phyloP scores from a whole-genome alignment of 352 stramenopile genomes.

The Saprolegnia diclina region DNA sequence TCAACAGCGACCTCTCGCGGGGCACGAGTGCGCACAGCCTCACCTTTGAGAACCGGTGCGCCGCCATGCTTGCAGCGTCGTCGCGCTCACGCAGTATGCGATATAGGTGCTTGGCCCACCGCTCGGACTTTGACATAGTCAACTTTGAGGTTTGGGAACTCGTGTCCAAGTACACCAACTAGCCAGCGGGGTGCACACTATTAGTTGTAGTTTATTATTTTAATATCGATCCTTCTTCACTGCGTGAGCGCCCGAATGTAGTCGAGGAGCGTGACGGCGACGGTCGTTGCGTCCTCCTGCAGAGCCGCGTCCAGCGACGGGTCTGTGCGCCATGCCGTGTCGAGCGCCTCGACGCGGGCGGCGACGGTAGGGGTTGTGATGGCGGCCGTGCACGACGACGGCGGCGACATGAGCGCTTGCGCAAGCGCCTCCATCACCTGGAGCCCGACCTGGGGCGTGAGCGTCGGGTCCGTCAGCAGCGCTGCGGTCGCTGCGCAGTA shows the following conservation, averaged over 20 bases:
- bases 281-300: slow-evolving; percentile 41
- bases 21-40: slow-evolving; percentile 42
- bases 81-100: neutral
- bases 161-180: slow-evolving; percentile 32
- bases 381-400: neutral
- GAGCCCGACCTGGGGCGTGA: neutral
- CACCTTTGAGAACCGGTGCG: slow-evolving; percentile 57
- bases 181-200: neutral
- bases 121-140: slow-evolving; percentile 49
- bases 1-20: slow-evolving; percentile 60
- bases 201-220: no score
- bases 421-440: neutral
- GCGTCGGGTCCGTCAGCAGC: slow-evolving; percentile 29
- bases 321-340: slow-evolving; percentile 24
- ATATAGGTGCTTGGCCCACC: slow-evolving; percentile 42
- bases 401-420: neutral
- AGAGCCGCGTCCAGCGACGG: slow-evolving; percentile 44
- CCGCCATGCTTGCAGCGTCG: neutral
- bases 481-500: slow-evolving; percentile 54
- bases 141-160: slow-evolving; percentile 71
- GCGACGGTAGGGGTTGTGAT: neutral
- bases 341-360: neutral
- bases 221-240: neutral
- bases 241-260: slow-evolving; percentile 34
- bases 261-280: slow-evolving; percentile 32